Evolutionary conservation across 2,329 filamentous ascomycete genomes (phyloP).

Genomic region (Paecilomyces variotii): DNA sequence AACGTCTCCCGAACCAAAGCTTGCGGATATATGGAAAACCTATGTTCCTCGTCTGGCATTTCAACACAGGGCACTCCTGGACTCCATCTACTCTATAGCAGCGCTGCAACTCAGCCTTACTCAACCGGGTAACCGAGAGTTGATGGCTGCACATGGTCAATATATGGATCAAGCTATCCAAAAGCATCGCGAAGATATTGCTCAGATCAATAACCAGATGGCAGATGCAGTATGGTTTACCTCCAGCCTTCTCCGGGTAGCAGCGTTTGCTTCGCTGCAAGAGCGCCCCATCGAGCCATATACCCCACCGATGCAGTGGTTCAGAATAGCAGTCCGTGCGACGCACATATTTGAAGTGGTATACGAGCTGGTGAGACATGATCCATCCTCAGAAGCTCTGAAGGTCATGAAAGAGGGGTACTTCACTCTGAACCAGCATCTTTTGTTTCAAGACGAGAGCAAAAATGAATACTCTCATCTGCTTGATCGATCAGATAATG

Average conservation of each 20-base stretch:
- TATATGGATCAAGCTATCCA: slow-evolving; percentile 4
- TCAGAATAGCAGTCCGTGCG: slow-evolving; percentile 1
- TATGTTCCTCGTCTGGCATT: neutral
- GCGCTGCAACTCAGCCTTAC: slow-evolving; percentile 3
- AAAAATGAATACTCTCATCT: neutral
- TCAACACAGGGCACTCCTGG: slow-evolving; percentile 2
- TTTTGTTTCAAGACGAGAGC: neutral
- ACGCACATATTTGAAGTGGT: neutral
- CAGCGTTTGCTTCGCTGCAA: slow-evolving; percentile 3
- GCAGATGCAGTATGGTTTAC: slow-evolving; percentile 5
- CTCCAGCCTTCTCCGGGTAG: slow-evolving; percentile 3
- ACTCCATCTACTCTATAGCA: slow-evolving; percentile 3
- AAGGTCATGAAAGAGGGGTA: neutral
- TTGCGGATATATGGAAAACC: slow-evolving; percentile 3
- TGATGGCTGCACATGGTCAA: slow-evolving; percentile 1
- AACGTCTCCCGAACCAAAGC: slow-evolving; percentile 1
- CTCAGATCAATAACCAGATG: slow-evolving; percentile 1
- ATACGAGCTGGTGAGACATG: neutral
- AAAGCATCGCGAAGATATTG: slow-evolving; percentile 4
- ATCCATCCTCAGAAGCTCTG: slow-evolving; percentile 1
- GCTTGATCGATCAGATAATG: slow-evolving; percentile 1
- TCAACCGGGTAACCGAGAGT: neutral
- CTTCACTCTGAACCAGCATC: neutral
- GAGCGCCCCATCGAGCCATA: slow-evolving; percentile 2
- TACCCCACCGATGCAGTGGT: slow-evolving; percentile 2